Evolutionary conservation across 2,329 filamentous ascomycete species (phyloP).

Genomic region (Colletotrichum sp.): DNA sequence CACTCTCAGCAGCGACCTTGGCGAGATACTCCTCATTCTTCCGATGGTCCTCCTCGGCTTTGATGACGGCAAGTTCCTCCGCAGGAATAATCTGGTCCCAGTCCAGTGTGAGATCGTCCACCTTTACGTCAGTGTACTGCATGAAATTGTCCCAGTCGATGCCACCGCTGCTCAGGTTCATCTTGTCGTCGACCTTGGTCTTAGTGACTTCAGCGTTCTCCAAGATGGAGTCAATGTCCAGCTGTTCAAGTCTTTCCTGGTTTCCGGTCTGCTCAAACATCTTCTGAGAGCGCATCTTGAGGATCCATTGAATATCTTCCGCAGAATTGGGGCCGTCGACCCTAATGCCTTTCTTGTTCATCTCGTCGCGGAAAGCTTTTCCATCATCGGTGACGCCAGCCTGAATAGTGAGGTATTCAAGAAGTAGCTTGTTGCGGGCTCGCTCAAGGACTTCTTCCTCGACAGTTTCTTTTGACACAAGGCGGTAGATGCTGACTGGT

Average conservation of each 20-base stretch:
- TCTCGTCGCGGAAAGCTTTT: conserved; percentile 76
- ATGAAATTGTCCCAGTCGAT: conserved; percentile 91
- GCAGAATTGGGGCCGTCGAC: conserved; percentile 85
- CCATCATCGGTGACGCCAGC: conserved; percentile 96
- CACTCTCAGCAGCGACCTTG: conserved; percentile 82
- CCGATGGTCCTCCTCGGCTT: conserved; percentile 85
- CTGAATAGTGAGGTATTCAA: conserved; percentile 97
- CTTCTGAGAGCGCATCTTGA: conserved; percentile 97
- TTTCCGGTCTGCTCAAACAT: conserved; percentile 99
- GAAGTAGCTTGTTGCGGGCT: conserved; percentile 94
- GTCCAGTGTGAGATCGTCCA: conserved; percentile 78
- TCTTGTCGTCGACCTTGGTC: conserved; percentile 92
- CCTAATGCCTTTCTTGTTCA: conserved; percentile 77
- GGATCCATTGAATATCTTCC: conserved; percentile 93
- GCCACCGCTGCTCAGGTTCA: conserved; percentile 88
- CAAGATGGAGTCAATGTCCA: conserved; percentile 96
- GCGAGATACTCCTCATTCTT: conserved; percentile 84
- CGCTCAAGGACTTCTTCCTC: conserved; percentile 97
- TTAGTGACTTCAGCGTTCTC: conserved; percentile 97
- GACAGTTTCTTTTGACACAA: conserved; percentile 97
- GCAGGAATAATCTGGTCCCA: conserved; percentile 99
- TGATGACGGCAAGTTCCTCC: conserved; percentile 87
- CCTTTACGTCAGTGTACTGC: conserved; percentile 97
- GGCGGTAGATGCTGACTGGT: conserved; percentile 93
- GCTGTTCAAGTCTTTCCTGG: conserved; percentile 93